Conservation (phyloP, 768 basidiomycete species). For the Favolaschia claudopus region DNA sequence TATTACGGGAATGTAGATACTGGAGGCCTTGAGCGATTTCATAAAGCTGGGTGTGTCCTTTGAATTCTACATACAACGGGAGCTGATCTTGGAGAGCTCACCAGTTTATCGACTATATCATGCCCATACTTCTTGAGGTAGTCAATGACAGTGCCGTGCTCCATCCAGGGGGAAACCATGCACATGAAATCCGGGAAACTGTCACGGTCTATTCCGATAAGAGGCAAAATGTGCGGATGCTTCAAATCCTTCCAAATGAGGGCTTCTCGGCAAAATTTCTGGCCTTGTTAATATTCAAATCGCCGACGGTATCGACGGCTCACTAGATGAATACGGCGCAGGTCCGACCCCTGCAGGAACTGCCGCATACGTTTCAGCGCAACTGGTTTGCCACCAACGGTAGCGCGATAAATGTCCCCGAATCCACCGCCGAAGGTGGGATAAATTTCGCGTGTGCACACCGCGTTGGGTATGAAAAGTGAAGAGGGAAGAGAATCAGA, state of each 20-base stretch:
- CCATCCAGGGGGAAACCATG: slow-evolving; percentile 42
- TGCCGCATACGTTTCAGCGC: slow-evolving; percentile 9
- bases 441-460: slow-evolving; percentile 11
- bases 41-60: slow-evolving; percentile 9
- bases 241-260: slow-evolving; percentile 38
- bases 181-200: slow-evolving; percentile 34
- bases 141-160: slow-evolving; percentile 32
- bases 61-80: background rate
- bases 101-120: slow-evolving; percentile 29
- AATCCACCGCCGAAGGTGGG: slow-evolving; percentile 26
- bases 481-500: slow-evolving; percentile 23
- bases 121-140: slow-evolving; percentile 29
- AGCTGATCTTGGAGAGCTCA: background rate
- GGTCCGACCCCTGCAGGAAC: background rate
- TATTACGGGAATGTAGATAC: slow-evolving; percentile 31
- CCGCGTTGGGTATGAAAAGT: slow-evolving; percentile 23
- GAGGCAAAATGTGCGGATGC: slow-evolving; percentile 37
- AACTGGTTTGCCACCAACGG: slow-evolving; percentile 2
- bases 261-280: slow-evolving; percentile 40
- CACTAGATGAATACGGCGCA: slow-evolving; percentile 2
- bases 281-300: background rate
- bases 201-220: slow-evolving; percentile 38
- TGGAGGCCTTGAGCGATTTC: slow-evolving; percentile 32
- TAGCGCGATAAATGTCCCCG: slow-evolving; percentile 29
- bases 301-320: background rate